Conservation (phyloP, 257 asterid species). For the Gentiana straminea region DNA sequence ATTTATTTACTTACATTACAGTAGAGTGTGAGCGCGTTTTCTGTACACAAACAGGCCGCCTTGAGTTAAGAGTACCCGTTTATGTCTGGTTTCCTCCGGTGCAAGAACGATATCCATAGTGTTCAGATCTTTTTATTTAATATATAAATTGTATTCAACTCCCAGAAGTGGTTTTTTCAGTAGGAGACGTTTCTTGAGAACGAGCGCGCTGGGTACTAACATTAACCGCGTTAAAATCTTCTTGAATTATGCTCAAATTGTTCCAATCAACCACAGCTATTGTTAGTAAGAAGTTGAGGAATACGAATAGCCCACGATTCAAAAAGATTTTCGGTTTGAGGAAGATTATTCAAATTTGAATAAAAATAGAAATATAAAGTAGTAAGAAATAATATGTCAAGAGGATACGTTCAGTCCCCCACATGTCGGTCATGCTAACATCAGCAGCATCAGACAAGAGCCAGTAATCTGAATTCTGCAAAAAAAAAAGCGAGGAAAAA, state of each 20-base stretch:
- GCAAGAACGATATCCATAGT: not conserved
- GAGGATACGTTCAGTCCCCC: constrained; percentile 69
- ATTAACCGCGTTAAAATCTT: constrained; percentile 22
- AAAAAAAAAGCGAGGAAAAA: not conserved
- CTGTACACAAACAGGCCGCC: constrained; percentile 28
- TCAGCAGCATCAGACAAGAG: constrained; percentile 56
- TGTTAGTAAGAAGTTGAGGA: constrained; percentile 25
- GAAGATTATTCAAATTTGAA: not conserved
- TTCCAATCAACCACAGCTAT: constrained; percentile 37
- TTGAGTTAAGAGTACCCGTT: constrained; percentile 8
- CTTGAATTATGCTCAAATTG: constrained; percentile 35
- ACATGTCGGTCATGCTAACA: constrained; percentile 66
- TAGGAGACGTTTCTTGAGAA: constrained; percentile 27
- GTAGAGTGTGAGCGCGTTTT: constrained; percentile 15
- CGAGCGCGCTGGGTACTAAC: constrained; percentile 31
- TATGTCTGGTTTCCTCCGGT: constrained; percentile 5
- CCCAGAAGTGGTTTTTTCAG: constrained; percentile 21
- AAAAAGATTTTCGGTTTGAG: constrained; percentile 1
- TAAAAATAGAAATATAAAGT: not conserved
- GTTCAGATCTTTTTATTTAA: too few relatives aligned
- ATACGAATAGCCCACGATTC: constrained; percentile 2
- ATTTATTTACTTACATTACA: constrained; percentile 28
- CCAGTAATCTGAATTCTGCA: constrained; percentile 67
- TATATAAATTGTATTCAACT: constrained; percentile 11
- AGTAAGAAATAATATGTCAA: not conserved